Percentiles rank a stretch among this genome's conserved stretches.
phyloP scores from a whole-genome alignment of 2,329 filamentous ascomycete genomes.

The Microdochium nivale region DNA sequence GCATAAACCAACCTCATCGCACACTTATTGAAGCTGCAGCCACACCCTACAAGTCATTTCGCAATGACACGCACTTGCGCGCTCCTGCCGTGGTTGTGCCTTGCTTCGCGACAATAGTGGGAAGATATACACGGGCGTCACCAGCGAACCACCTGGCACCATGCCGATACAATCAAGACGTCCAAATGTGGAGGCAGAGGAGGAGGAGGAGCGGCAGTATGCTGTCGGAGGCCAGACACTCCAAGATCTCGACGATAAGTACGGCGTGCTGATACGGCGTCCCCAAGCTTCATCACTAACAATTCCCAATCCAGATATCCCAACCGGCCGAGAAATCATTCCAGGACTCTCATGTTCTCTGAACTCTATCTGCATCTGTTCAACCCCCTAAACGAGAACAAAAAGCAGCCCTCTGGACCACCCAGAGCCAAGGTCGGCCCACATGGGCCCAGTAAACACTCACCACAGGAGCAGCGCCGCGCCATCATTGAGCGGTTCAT shows the following conservation, averaged over 20 bases:
- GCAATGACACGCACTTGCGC: too few relatives aligned
- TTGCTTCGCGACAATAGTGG: too few relatives aligned
- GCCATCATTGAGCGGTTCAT: slow-evolving; percentile 84
- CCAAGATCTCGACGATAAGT: slow-evolving; percentile 37
- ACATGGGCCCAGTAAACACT: slow-evolving; percentile 43
- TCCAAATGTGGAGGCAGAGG: slow-evolving; percentile 30
- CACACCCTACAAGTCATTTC: too few relatives aligned
- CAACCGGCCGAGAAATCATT: slow-evolving; percentile 72
- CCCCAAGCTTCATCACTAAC: slow-evolving; percentile 2
- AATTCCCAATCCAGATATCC: slow-evolving; percentile 61
- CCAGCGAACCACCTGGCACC: background rate
- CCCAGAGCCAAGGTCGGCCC: background rate
- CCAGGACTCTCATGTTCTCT: slow-evolving; percentile 73
- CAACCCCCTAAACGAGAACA: slow-evolving; percentile 70
- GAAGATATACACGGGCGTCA: too few relatives aligned
- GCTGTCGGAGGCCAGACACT: slow-evolving; percentile 25
- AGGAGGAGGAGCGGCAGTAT: slow-evolving; percentile 46
- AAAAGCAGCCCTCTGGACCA: slow-evolving; percentile 53
- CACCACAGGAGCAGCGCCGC: slow-evolving; percentile 69
- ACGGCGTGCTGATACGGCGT: slow-evolving; percentile 1
- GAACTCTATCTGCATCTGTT: slow-evolving; percentile 72
- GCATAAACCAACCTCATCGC: too few relatives aligned
- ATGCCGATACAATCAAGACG: slow-evolving; percentile 14
- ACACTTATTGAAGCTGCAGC: too few relatives aligned
- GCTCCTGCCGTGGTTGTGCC: too few relatives aligned